These are phyloP conservation scores for Ceratobasidium theobromae DNA, from an alignment of 1,284 basidiomycete species.

Conservation along the genomic window DNA sequence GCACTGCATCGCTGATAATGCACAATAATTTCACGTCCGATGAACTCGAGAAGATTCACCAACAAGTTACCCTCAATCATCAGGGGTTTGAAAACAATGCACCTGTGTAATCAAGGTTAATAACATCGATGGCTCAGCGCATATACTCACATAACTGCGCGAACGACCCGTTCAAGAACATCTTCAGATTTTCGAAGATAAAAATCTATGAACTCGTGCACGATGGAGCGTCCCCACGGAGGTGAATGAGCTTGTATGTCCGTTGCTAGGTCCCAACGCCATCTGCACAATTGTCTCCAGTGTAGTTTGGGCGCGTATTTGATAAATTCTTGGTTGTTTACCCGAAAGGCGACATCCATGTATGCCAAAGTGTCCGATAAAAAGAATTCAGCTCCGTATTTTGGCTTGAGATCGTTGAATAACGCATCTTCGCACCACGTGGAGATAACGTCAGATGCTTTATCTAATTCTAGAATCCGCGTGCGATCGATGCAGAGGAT, in stretches of 20 bases:
- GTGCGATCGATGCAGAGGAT: neutral
- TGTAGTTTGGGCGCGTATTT: neutral
- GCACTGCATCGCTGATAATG: neutral
- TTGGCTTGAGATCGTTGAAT: neutral
- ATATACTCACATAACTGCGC: neutral
- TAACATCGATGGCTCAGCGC: neutral
- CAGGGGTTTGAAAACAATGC: neutral
- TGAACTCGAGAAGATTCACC: constrained; percentile 11
- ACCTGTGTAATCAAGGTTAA: neutral
- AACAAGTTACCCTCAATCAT: constrained; percentile 12
- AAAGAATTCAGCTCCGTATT: neutral
- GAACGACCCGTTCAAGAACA: neutral
- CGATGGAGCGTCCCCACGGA: neutral
- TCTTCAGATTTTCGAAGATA: neutral
- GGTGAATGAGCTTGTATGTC: neutral
- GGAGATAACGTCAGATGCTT: neutral
- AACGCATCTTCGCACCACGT: constrained; percentile 5
- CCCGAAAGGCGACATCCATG: constrained; percentile 11
- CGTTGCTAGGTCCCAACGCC: neutral
- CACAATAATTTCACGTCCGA: constrained; percentile 21
- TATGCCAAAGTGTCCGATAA: constrained; percentile 8
- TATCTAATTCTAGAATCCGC: neutral
- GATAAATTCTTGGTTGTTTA: neutral
- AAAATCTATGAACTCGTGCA: constrained; percentile 23
- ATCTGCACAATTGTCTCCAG: neutral